phyloP scores from a whole-genome alignment of 2,329 filamentous ascomycete genomes.

The Chaetomiaceae sp. region DNA sequence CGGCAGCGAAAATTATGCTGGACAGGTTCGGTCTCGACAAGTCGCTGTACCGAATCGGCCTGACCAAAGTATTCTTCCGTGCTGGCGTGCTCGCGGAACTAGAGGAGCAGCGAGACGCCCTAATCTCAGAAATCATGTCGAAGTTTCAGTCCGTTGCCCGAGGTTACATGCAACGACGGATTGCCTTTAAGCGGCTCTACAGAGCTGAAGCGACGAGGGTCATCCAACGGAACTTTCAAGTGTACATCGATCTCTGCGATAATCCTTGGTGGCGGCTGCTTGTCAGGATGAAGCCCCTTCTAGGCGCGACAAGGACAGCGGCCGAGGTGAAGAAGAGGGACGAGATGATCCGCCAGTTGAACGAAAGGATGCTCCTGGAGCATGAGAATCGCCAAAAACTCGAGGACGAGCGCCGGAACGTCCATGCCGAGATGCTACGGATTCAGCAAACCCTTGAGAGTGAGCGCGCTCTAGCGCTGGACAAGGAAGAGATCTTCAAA shows the following conservation, averaged over 20 bases:
- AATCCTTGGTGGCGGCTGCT: conserved; percentile 98
- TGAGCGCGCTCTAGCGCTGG: conserved; percentile 87
- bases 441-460: conserved; percentile 94
- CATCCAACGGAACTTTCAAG: conserved; percentile 89
- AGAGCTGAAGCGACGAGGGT: conserved; percentile 91
- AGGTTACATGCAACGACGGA: conserved; percentile 81
- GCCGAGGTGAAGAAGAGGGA: conserved; percentile 93
- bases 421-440: conserved; percentile 79
- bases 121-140: conserved; percentile 92
- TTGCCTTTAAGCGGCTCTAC: conserved; percentile 90
- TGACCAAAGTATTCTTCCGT: conserved; percentile 97
- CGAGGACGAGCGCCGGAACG: conserved; percentile 86
- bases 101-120: conserved; percentile 87
- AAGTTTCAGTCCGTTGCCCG: conserved; percentile 89
- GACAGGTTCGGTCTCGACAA: conserved; percentile 83
- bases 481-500: conserved; percentile 99
- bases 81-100: conserved; percentile 93
- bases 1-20: conserved; percentile 78
- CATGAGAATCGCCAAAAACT: conserved; percentile 69
- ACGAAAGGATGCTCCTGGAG: conserved; percentile 77
- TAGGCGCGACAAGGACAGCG: conserved; percentile 87
- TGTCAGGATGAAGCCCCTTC: conserved; percentile 87
- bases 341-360: conserved; percentile 83
- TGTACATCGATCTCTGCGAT: conserved; percentile 82
- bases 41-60: conserved; percentile 83